Evolutionary conservation across 257 asterid species (phyloP).

Genomic region (Jacaranda copaia): DNA sequence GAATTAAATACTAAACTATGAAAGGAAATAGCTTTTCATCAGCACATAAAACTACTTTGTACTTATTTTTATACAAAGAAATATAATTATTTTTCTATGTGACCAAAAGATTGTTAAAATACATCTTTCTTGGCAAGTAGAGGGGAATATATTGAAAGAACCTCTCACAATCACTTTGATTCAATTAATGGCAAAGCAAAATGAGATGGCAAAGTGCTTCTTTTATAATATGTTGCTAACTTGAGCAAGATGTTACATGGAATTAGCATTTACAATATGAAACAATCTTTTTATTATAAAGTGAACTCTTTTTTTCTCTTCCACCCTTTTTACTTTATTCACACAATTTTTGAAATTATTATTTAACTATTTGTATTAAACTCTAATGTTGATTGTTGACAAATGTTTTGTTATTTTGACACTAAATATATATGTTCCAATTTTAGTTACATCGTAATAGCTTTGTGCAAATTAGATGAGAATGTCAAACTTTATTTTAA

Average conservation of each 20-base stretch:
- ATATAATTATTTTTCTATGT: background rate
- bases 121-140: conserved; percentile 6
- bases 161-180: background rate
- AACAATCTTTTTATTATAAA: background rate
- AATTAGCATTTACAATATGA: background rate
- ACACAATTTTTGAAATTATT: too few species aligned
- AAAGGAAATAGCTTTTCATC: background rate
- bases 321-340: too few species aligned
- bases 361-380: too few species aligned
- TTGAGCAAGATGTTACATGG: background rate
- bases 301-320: too few species aligned
- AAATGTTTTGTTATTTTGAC: too few species aligned
- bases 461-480: too few species aligned
- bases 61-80: conserved; percentile 14
- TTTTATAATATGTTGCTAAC: background rate
- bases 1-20: background rate
- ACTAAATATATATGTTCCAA: background rate
- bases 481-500: too few species aligned
- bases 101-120: background rate
- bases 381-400: too few species aligned
- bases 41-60: conserved; percentile 13
- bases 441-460: too few species aligned
- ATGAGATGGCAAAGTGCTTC: background rate
- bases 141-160: background rate
- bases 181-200: background rate